Evolutionary conservation across 2,329 filamentous ascomycete genomes (phyloP).

Genomic region (Exophiala bonariae): DNA sequence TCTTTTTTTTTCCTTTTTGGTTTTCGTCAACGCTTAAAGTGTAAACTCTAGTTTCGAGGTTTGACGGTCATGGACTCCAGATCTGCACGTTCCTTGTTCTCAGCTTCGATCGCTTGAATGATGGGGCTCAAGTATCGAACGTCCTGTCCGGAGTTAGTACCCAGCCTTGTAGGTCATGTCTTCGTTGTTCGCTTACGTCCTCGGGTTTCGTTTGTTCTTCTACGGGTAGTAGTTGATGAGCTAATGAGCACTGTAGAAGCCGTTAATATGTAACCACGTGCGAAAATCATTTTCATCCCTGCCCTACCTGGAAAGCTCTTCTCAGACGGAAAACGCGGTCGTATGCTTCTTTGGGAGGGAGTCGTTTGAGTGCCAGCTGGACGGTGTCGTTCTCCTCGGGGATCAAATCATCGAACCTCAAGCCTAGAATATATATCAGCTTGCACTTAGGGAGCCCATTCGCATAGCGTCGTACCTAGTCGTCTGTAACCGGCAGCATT

Average conservation of each 20-base stretch:
- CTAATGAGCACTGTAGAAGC: constrained; percentile 60
- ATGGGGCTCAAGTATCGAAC: constrained; percentile 65
- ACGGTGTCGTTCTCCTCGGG: constrained; percentile 88
- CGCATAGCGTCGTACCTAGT: constrained; percentile 77
- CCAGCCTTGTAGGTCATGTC: background rate
- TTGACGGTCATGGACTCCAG: constrained; percentile 64
- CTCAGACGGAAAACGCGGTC: constrained; percentile 97
- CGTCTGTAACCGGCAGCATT: constrained; percentile 89
- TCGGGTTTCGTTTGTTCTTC: constrained; percentile 67
- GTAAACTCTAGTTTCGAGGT: constrained; percentile 10
- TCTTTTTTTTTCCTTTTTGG: background rate
- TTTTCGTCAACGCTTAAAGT: background rate
- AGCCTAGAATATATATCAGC: constrained; percentile 22
- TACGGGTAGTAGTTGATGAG: constrained; percentile 65
- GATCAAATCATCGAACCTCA: constrained; percentile 90
- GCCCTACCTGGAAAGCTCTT: constrained; percentile 80
- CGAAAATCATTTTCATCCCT: background rate
- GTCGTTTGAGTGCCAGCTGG: constrained; percentile 84
- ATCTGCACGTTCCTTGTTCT: constrained; percentile 66
- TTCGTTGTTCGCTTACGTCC: constrained; percentile 55
- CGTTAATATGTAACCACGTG: background rate
- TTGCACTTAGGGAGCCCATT: constrained; percentile 6
- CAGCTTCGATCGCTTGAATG: constrained; percentile 68
- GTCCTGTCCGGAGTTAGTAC: constrained; percentile 52
- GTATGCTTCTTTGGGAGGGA: constrained; percentile 86